Evolutionary conservation across 345 rosid species (phyloP).

Genomic region (Rhizophora apiculata): DNA sequence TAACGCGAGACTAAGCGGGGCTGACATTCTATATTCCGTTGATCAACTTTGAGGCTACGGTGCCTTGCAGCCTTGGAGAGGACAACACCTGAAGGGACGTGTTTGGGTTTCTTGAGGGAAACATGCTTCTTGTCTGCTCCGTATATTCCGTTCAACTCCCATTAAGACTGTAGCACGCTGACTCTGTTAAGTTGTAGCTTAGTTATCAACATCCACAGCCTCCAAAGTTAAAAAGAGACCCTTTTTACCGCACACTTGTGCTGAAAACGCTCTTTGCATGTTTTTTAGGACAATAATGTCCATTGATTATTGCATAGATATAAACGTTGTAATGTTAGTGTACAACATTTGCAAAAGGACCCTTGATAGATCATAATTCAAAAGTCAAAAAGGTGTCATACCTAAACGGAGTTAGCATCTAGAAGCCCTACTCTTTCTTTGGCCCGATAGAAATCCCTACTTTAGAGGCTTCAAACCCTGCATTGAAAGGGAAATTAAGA

Average conservation of each 20-base stretch:
- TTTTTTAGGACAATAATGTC: not conserved
- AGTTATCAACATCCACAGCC: slow-evolving; percentile 46
- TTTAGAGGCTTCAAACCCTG: slow-evolving; percentile 87
- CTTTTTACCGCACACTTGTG: slow-evolving; percentile 33
- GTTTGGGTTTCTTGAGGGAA: too few species aligned
- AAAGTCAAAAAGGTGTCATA: not conserved
- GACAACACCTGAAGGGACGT: too few species aligned
- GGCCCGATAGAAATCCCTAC: slow-evolving; percentile 27
- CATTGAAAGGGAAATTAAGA: too few species aligned
- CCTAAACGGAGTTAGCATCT: slow-evolving; percentile 2
- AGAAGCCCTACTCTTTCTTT: not conserved
- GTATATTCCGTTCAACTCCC: not conserved
- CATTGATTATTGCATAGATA: too few species aligned
- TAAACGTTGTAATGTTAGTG: not conserved
- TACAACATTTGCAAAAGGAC: not conserved
- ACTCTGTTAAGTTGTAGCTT: slow-evolving; percentile 35
- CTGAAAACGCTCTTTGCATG: not conserved
- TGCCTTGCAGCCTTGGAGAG: too few species aligned
- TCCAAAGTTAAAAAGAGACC: slow-evolving; percentile 20
- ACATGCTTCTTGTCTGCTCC: too few species aligned
- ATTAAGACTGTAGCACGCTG: slow-evolving; percentile 18
- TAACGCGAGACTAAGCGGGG: too few species aligned
- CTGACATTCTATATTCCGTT: too few species aligned
- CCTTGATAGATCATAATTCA: slow-evolving; percentile 4
- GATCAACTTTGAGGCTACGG: too few species aligned